Conservation (phyloP, 148 eudicot genomes). For the Polygonum maritimum region DNA sequence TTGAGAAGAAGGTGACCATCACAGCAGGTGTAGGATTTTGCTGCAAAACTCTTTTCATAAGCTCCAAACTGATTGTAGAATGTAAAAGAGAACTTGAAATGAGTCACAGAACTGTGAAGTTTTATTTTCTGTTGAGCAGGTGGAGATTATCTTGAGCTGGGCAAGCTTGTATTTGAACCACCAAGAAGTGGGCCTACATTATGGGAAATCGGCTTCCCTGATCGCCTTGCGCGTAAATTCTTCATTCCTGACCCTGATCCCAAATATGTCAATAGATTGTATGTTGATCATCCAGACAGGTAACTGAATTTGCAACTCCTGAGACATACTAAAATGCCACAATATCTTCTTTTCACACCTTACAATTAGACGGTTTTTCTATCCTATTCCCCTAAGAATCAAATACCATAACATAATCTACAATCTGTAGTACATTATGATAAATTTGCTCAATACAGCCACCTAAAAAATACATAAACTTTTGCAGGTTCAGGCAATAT, state of each 20-base stretch:
- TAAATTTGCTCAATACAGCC: too few relatives aligned
- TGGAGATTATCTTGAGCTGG: slow-evolving; percentile 26
- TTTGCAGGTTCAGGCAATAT: slow-evolving; percentile 12
- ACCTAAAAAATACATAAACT: background rate
- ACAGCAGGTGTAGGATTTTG: background rate
- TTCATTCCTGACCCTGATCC: slow-evolving; percentile 48
- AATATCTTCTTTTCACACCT: background rate
- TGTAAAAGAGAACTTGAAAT: background rate
- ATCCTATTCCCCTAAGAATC: too few relatives aligned
- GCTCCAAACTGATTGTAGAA: slow-evolving; percentile 2
- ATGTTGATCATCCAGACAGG: slow-evolving; percentile 21
- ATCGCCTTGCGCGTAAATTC: slow-evolving; percentile 44
- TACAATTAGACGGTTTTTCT: too few relatives aligned
- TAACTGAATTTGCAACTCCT: background rate
- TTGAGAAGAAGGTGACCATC: slow-evolving; percentile 7
- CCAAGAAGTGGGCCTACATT: slow-evolving; percentile 44
- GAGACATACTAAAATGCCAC: background rate
- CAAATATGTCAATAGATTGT: slow-evolving; percentile 31
- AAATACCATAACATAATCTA: background rate
- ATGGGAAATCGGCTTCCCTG: slow-evolving; percentile 53
- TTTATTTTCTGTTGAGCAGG: background rate
- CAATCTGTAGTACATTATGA: background rate
- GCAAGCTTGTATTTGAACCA: slow-evolving; percentile 35
- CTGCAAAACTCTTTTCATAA: background rate
- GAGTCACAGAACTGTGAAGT: background rate